Evolutionary conservation across 441 rosid species (phyloP), one percentile per base, ranked within the genome.

Genomic region (Cnidoscolus chayamansa): DNA sequence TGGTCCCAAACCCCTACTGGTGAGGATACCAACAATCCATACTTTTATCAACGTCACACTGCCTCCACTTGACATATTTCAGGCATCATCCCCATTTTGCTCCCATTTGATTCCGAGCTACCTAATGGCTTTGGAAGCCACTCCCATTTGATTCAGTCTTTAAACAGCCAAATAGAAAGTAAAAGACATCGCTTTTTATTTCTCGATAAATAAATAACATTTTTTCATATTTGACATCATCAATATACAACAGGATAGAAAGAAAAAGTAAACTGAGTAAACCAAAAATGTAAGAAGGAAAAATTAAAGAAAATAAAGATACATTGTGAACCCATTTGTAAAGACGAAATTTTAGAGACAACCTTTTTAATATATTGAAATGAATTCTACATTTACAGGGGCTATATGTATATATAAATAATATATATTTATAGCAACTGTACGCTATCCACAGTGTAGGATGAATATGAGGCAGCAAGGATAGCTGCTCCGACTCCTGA

Each of bases 401-500:
- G 81, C 83, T 84, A 79, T 82, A 84, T 75, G 67, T 80, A 77
- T 80, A 79, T 80, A 76, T 75, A 71, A 35, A 74, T 74, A 75
- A 40, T 40, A 40, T 40, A 84, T 79, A 80, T 75, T 74, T 84
- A 86, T 80, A 74, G 82, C 84, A 58, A 65, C 79, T 83, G 82
- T 79, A 75, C 76, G 55, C 37, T 81, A 85, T 85, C 85, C 74
- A 77, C 88, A 79, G 50, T 40, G 69, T 56, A 16, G 70, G 85
- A 76, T 57, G 88, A 86, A 73, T 86, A 72, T n/a, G 90, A 84
- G 4, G 99, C 96, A 1, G 95, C 91, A 12, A 95, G 86, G 30
- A 95, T 89, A 53, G 98, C 97, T 55, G 97, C 96, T 68, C 99
- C 99, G 1, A 84, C 74, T 66, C 91, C 93, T 3, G 99, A 86